Evolutionary conservation across 768 basidiomycete genomes (phyloP).

Genomic region (Podaxis sp.): DNA sequence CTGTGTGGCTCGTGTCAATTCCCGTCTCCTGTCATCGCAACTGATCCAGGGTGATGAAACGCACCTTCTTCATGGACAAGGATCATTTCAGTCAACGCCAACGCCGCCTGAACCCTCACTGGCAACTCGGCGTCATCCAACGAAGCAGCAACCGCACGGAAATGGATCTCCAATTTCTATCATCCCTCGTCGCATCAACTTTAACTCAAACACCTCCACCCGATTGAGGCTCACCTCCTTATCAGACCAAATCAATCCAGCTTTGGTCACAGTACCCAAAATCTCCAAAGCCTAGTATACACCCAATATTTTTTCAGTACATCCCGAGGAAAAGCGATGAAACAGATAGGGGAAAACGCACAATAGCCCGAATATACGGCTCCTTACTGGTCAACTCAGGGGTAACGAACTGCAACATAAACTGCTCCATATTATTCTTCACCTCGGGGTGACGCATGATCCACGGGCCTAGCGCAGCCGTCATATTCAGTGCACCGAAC

Average conservation of each 20-base stretch:
- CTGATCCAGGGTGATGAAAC: background rate
- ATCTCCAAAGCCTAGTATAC: slow-evolving; percentile 71
- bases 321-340: background rate
- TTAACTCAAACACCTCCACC: background rate
- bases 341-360: slow-evolving; percentile 36
- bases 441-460: slow-evolving; percentile 86
- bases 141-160: slow-evolving; percentile 60
- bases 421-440: slow-evolving; percentile 72
- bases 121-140: slow-evolving; percentile 80
- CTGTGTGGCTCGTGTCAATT: slow-evolving; percentile 30
- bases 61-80: slow-evolving; percentile 58
- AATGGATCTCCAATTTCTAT: slow-evolving; percentile 63
- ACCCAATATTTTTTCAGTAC: slow-evolving; percentile 1
- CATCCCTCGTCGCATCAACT: background rate
- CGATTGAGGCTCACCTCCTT: slow-evolving; percentile 45
- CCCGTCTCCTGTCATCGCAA: background rate
- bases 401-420: slow-evolving; percentile 70
- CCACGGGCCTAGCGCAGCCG: slow-evolving; percentile 68
- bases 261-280: slow-evolving; percentile 68
- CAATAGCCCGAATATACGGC: slow-evolving; percentile 76
- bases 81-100: slow-evolving; percentile 79
- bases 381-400: slow-evolving; percentile 67
- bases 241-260: slow-evolving; percentile 64
- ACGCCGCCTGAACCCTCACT: slow-evolving; percentile 79
- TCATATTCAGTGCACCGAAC: slow-evolving; percentile 86